Evolutionary conservation across 139 green algal genomes (phyloP).

Genomic region (Chlorella sp.): DNA sequence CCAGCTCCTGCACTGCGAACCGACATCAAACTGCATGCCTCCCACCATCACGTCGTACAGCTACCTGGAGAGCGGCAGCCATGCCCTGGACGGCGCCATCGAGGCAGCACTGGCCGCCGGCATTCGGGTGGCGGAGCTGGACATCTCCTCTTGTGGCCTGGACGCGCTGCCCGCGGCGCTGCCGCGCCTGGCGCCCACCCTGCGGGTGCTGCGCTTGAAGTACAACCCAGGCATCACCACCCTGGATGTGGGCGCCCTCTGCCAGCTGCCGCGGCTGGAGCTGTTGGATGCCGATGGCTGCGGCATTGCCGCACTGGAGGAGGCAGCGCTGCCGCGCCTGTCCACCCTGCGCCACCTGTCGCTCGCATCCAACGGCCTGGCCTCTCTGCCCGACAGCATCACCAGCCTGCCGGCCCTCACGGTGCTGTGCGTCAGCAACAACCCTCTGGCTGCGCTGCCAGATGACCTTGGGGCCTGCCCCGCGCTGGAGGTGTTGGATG

Average conservation of each 20-base stretch:
- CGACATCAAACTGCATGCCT: too few species aligned
- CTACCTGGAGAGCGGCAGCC: background rate
- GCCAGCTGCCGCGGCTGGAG: slow-evolving; percentile 24
- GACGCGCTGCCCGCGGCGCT: background rate
- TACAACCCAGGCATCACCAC: slow-evolving; percentile 4
- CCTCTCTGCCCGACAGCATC: slow-evolving; percentile 66
- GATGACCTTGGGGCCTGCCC: slow-evolving; percentile 75
- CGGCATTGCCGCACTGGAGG: slow-evolving; percentile 72
- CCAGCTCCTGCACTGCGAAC: too few species aligned
- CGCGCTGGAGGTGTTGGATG: slow-evolving; percentile 76
- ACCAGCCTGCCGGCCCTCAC: slow-evolving; percentile 64
- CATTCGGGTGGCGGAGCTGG: background rate
- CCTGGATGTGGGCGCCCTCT: background rate
- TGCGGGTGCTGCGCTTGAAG: slow-evolving; percentile 16
- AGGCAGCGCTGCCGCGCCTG: slow-evolving; percentile 45
- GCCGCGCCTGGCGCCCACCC: background rate
- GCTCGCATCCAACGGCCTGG: slow-evolving; percentile 78
- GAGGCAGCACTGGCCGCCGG: background rate
- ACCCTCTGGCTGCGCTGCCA: slow-evolving; percentile 78
- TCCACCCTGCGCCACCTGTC: slow-evolving; percentile 59
- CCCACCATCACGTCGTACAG: background rate
- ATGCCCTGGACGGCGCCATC: background rate
- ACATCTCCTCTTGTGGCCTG: slow-evolving; percentile 2
- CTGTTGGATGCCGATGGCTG: slow-evolving; percentile 85
- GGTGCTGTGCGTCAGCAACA: slow-evolving; percentile 79